phyloP scores from a whole-genome alignment of 495 filamentous ascomycete genomes.

The Pseudotulostoma volvatum region DNA sequence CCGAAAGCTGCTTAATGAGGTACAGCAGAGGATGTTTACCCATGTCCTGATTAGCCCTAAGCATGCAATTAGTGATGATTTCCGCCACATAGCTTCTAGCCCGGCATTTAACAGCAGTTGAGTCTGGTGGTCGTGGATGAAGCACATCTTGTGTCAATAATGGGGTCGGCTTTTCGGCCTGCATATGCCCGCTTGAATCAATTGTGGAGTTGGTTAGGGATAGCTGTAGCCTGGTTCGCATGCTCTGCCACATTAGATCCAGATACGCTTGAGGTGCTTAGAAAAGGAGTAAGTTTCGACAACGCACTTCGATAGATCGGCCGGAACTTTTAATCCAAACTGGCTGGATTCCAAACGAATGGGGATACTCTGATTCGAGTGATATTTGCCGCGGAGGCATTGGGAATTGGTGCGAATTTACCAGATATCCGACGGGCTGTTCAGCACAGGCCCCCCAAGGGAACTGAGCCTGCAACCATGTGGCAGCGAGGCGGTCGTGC shows the following conservation, averaged over 20 bases:
- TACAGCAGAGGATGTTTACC: neutral
- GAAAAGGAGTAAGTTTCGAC: neutral
- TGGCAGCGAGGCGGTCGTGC: too few relatives aligned
- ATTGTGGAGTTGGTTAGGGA: neutral
- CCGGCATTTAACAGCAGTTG: neutral
- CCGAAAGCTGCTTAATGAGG: neutral
- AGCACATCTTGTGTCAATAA: neutral
- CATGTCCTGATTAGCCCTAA: conserved; percentile 1
- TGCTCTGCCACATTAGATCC: conserved; percentile 1
- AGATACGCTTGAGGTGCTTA: neutral
- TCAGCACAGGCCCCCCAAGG: neutral
- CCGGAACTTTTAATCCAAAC: neutral
- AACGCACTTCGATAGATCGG: neutral
- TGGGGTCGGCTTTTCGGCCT: conserved; percentile 1
- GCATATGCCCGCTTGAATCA: neutral
- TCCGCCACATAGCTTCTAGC: neutral
- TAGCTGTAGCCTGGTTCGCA: neutral
- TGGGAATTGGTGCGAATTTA: neutral
- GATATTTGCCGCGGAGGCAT: neutral
- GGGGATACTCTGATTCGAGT: neutral
- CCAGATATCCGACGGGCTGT: neutral
- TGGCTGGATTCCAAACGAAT: neutral
- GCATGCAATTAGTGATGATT: neutral
- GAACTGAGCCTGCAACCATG: too few relatives aligned
- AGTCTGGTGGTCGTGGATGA: neutral